Evolutionary conservation across 805 yeast genomes (phyloP).

Genomic region (Candida chilensis): DNA sequence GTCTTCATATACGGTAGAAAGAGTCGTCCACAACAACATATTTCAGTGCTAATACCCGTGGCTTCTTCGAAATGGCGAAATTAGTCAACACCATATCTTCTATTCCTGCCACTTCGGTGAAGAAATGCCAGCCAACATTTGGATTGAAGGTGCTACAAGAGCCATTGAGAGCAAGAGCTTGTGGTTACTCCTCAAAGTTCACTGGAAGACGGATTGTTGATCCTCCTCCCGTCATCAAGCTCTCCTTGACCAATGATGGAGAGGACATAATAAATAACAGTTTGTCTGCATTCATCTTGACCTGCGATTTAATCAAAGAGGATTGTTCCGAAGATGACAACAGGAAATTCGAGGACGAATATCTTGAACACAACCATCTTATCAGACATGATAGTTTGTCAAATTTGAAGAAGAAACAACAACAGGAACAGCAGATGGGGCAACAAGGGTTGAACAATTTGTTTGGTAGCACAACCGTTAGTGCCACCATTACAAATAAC

Average conservation of each 20-base stretch:
- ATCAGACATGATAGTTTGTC: too few species aligned
- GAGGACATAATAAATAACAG: not conserved
- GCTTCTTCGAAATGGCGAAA: not conserved
- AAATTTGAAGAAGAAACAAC: constrained; percentile 1
- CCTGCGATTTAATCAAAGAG: not conserved
- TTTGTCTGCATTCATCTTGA: not conserved
- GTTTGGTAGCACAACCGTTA: constrained; percentile 1
- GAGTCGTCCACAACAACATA: too few species aligned
- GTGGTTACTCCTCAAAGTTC: constrained; percentile 1
- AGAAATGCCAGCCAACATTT: not conserved
- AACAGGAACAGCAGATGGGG: not conserved
- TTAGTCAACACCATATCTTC: not conserved
- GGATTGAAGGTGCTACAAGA: not conserved
- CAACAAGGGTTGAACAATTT: not conserved
- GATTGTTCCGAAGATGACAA: not conserved
- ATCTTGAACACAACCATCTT: not conserved
- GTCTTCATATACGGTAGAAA: too few species aligned
- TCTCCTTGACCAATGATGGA: not conserved
- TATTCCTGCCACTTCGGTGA: not conserved
- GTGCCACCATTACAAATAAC: constrained; percentile 1
- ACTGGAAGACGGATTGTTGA: constrained; percentile 1
- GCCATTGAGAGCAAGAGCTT: constrained; percentile 1
- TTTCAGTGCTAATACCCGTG: too few species aligned
- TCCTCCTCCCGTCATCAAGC: constrained; percentile 1
- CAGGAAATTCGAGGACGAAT: not conserved